phyloP scores from a whole-genome alignment of 345 rosid species.

The Limnanthes douglasii region DNA sequence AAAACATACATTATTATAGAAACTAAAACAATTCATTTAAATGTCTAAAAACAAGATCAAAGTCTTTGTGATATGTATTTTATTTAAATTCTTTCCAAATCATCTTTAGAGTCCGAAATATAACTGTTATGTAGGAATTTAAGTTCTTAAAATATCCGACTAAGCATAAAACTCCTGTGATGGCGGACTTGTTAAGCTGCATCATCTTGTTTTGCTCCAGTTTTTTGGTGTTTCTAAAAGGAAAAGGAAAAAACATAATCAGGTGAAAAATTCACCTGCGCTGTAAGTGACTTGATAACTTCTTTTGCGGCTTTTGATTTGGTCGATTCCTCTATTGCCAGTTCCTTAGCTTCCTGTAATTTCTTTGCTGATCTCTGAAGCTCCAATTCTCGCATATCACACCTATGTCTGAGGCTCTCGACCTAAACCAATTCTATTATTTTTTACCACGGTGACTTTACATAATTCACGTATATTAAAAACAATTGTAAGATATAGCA shows the following conservation, averaged over 20 bases:
- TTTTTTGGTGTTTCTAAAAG: no score
- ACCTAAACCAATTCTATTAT: slow-evolving; percentile 32
- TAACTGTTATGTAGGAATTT: no score
- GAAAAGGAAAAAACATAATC: slow-evolving; percentile 5
- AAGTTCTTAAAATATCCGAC: no score
- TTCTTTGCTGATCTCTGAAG: slow-evolving; percentile 65
- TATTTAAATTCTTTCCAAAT: no score
- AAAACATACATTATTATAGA: neutral
- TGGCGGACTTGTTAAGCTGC: no score
- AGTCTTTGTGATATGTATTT: neutral
- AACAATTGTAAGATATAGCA: no score
- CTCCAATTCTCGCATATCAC: slow-evolving; percentile 79
- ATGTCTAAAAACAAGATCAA: neutral
- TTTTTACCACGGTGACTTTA: no score
- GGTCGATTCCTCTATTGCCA: slow-evolving; percentile 70
- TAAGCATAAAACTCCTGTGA: neutral
- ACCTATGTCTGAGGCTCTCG: slow-evolving; percentile 58
- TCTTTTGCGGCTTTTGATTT: slow-evolving; percentile 91
- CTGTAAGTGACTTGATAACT: slow-evolving; percentile 84
- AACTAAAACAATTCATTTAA: neutral
- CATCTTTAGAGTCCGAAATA: no score
- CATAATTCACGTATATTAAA: no score
- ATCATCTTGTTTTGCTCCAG: no score
- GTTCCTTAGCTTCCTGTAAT: slow-evolving; percentile 61
- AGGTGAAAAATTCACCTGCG: slow-evolving; percentile 44